phyloP scores from a whole-genome alignment of 345 rosid species.

The Kernera saxatilis region DNA sequence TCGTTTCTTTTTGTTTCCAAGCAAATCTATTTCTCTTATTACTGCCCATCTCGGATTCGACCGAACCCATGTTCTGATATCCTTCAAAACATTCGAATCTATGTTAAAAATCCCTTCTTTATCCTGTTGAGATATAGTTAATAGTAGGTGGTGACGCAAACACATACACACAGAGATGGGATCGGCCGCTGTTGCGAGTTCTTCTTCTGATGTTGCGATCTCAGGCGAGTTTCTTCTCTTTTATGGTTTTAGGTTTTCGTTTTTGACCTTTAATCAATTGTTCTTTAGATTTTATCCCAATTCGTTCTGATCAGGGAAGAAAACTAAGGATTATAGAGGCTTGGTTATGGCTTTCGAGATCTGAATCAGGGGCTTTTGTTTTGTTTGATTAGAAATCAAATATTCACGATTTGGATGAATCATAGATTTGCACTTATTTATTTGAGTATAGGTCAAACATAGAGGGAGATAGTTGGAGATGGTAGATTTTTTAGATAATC shows the following conservation, averaged over 20 bases:
- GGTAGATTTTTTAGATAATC: neutral
- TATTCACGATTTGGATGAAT: neutral
- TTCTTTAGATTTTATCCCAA: neutral
- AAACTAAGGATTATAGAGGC: neutral
- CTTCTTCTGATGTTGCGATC: conserved; percentile 30
- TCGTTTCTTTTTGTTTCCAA: neutral
- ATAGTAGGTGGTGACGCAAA: neutral
- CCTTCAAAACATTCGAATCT: conserved; percentile 15
- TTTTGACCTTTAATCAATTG: neutral
- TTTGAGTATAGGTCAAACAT: neutral
- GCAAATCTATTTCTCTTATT: neutral
- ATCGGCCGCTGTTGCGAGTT: conserved; percentile 14
- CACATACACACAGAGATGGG: conserved; percentile 19
- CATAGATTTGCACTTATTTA: neutral
- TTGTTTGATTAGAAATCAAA: neutral
- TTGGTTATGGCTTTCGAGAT: conserved; percentile 15
- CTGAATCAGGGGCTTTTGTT: conserved; percentile 1
- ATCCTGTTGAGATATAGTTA: neutral
- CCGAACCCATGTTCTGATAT: conserved; percentile 12
- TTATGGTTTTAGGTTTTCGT: neutral
- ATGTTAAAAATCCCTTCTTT: conserved; percentile 19
- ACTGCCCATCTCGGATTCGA: conserved; percentile 16
- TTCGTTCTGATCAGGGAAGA: neutral
- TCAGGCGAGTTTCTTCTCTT: conserved; percentile 22
- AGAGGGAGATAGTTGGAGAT: neutral